These are phyloP conservation scores for Thuidium tamariscinum DNA, from an alignment of 225 moss, liverwort and hornwort species.

Conservation along the genomic window DNA sequence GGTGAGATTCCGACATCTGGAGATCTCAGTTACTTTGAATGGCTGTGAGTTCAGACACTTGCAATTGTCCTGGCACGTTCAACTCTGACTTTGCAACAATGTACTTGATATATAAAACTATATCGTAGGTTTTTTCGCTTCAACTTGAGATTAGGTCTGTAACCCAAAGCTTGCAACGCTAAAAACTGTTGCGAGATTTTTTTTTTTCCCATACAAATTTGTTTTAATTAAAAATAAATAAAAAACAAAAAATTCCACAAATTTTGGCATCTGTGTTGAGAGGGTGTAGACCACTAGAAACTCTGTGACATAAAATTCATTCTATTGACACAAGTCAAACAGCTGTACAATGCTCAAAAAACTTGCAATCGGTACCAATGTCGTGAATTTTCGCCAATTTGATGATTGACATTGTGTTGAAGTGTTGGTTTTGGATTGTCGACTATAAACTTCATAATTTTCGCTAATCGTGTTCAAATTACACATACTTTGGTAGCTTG, in stretches of 20 bases:
- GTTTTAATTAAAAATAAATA: no score
- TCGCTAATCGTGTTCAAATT: no score
- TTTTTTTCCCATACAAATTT: not conserved
- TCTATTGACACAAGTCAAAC: not conserved
- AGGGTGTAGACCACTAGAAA: not conserved
- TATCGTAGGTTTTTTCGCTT: not conserved
- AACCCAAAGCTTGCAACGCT: not conserved
- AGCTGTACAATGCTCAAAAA: not conserved
- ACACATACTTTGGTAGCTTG: not conserved
- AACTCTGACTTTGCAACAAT: not conserved
- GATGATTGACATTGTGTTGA: not conserved
- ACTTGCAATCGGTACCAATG: no score
- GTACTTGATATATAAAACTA: not conserved
- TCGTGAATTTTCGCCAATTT: no score
- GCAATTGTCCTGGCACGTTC: not conserved
- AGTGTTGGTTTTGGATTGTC: not conserved
- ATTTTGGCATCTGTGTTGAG: not conserved
- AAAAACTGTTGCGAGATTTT: not conserved
- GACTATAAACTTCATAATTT: not conserved
- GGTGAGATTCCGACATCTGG: not conserved
- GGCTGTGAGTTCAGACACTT: not conserved
- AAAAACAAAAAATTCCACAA: not conserved
- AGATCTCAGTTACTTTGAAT: not conserved
- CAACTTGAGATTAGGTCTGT: not conserved
- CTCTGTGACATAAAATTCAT: not conserved